These are phyloP conservation scores for Nicotiana otophora DNA, from an alignment of 257 asterid species.

Conservation along the genomic window DNA sequence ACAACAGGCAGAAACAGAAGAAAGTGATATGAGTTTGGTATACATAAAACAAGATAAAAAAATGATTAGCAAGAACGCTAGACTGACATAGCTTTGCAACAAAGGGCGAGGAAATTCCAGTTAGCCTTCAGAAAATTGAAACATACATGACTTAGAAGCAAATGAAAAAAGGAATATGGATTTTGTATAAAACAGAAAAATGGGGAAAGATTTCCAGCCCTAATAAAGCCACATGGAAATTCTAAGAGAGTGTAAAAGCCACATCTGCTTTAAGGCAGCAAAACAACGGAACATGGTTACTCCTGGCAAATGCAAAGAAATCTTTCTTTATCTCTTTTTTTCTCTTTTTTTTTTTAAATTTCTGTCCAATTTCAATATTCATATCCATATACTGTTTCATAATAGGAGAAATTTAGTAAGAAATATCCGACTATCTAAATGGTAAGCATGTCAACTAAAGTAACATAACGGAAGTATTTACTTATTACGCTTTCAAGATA, in stretches of 20 bases:
- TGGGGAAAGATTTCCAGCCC: not conserved
- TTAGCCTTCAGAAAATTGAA: not conserved
- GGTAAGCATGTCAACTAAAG: not conserved
- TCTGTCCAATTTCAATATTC: not conserved
- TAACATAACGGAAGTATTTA: not conserved
- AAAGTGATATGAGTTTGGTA: conserved; percentile 1
- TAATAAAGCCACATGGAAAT: not conserved
- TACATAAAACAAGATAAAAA: not conserved
- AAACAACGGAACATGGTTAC: not conserved
- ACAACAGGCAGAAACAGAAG: conserved; percentile 1
- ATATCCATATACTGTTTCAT: not conserved
- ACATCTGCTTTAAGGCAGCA: not conserved
- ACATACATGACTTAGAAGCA: not conserved
- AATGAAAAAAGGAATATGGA: not conserved
- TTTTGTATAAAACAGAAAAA: not conserved
- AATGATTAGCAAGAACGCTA: not conserved
- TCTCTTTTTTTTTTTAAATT: not conserved
- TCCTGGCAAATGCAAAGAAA: conserved; percentile 1
- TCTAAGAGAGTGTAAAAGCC: not conserved
- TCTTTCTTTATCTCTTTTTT: not conserved
- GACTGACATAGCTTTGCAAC: not conserved
- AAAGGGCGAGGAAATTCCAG: conserved; percentile 1
- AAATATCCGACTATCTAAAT: not conserved
- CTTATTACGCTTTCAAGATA: not conserved
- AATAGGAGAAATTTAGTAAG: not conserved